phyloP scores from a whole-genome alignment of 2,329 filamentous ascomycete species.

The Stagonosporopsis cucurbitacearum region DNA sequence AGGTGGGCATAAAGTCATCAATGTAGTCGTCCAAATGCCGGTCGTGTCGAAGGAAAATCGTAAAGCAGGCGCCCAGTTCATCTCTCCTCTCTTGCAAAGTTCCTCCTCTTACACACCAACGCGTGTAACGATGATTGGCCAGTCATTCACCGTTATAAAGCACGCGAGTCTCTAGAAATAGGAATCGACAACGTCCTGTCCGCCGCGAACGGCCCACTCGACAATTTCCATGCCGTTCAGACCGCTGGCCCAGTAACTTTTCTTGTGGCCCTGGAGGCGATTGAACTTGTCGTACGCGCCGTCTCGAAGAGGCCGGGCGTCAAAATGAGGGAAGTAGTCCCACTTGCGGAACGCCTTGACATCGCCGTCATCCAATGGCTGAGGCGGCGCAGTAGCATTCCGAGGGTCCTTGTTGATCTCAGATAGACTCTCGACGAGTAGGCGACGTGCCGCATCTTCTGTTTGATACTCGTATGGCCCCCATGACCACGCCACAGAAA shows the following conservation, averaged over 20 bases:
- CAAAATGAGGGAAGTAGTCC: slow-evolving; percentile 51
- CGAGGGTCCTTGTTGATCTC: slow-evolving; percentile 48
- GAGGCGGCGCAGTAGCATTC: slow-evolving; percentile 31
- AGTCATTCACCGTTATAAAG: background rate
- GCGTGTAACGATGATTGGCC: background rate
- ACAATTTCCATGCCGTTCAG: slow-evolving; percentile 49
- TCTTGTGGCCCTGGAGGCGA: slow-evolving; percentile 45
- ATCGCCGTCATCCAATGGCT: slow-evolving; percentile 30
- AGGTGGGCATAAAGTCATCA: slow-evolving; percentile 24
- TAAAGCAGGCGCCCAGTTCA: slow-evolving; percentile 9
- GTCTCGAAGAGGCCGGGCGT: slow-evolving; percentile 31
- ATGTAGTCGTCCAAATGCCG: slow-evolving; percentile 13
- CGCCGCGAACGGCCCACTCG: slow-evolving; percentile 46
- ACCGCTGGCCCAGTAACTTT: slow-evolving; percentile 47
- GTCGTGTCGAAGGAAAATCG: slow-evolving; percentile 18
- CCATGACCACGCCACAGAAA: slow-evolving; percentile 48
- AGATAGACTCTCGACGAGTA: slow-evolving; percentile 42
- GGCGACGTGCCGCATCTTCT: slow-evolving; percentile 30
- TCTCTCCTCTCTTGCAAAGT: background rate
- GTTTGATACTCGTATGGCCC: slow-evolving; percentile 45
- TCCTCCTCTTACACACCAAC: background rate
- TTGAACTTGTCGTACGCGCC: slow-evolving; percentile 44
- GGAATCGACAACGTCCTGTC: slow-evolving; percentile 44
- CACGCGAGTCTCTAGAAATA: slow-evolving; percentile 33
- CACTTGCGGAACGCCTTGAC: slow-evolving; percentile 47